phyloP scores from a whole-genome alignment of 2,329 filamentous ascomycete genomes.

The Diaporthe caulivora region DNA sequence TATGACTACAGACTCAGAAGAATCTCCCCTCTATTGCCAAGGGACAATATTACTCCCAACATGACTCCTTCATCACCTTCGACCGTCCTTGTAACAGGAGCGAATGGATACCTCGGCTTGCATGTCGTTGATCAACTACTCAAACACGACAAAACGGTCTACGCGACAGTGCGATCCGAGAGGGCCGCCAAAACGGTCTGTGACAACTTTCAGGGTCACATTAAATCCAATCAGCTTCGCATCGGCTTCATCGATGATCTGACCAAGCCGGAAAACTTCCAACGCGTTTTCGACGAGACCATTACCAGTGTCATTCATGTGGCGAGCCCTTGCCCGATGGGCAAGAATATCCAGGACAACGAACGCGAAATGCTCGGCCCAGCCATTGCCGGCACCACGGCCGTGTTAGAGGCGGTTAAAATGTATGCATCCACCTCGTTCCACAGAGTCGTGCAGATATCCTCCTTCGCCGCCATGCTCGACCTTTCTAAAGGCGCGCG shows the following conservation, averaged over 20 bases:
- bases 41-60: too few species aligned
- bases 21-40: too few species aligned
- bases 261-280: neutral
- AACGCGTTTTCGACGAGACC: neutral
- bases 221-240: neutral
- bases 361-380: neutral
- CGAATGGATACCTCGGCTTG: conserved; percentile 1
- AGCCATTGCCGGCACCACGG: neutral
- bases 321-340: neutral
- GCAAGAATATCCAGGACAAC: conserved; percentile 1
- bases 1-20: too few species aligned
- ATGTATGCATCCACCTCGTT: neutral
- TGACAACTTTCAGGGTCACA: neutral
- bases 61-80: neutral
- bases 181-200: neutral
- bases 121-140: neutral
- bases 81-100: neutral
- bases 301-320: neutral
- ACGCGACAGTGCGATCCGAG: neutral
- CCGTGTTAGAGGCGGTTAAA: neutral
- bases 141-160: neutral
- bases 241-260: neutral
- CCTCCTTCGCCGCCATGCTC: neutral
- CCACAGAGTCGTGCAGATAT: neutral
- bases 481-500: neutral